Evolutionary conservation across 2,329 filamentous ascomycete genomes (phyloP), one percentile per base, ranked within the genome.

Genomic region (Malbranchea zuffiana): DNA sequence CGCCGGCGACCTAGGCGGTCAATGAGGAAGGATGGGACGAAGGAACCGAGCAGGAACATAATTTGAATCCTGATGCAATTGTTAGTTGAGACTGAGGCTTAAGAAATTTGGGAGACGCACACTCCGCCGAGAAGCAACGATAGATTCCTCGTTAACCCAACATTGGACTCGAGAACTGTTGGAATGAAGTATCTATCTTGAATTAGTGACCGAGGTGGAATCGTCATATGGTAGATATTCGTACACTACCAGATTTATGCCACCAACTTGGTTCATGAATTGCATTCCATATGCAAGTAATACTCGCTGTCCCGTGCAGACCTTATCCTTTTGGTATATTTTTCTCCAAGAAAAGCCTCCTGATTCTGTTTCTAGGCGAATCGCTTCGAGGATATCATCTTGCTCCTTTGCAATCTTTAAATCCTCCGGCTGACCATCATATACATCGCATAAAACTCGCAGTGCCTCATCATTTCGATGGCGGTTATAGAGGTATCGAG

Each of bases 401-500:
- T n/a, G n/a, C 82, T 78, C 19, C 72, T 54, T 15, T 80, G 74
- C 10, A 32, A 73, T 70, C 45, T 67, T 65, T 51, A 78, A 69
- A 10, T 65, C n/a, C n/a, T n/a, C n/a, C n/a, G n/a, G n/a, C 63
- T 59, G 4, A 12, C 60, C 64, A 30, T 56, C 52, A 1, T 71
- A 59, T 2, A 60, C 61, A 4, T 65, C 61, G 24, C n/a, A n/a
- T n/a, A n/a, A n/a, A 43, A 42, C 39, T 19, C 43, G 34, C 17
- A 32, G 39, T 4, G 35, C 40, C 12, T 44, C 40, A 6, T 43
- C 32, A 33, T 43, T 16, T 23, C 37, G 35, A 8, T 42, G 42
- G 20, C 45, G 39, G 5, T 33, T 27, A 26, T 45, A 42, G 11
- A 46, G 39, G 15, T 51, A 37, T 42, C 57, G 44, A 26, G 55